These are phyloP conservation scores for Sclerotinia subarctica DNA, from an alignment of 2,329 filamentous ascomycete genomes.

Conservation along the genomic window DNA sequence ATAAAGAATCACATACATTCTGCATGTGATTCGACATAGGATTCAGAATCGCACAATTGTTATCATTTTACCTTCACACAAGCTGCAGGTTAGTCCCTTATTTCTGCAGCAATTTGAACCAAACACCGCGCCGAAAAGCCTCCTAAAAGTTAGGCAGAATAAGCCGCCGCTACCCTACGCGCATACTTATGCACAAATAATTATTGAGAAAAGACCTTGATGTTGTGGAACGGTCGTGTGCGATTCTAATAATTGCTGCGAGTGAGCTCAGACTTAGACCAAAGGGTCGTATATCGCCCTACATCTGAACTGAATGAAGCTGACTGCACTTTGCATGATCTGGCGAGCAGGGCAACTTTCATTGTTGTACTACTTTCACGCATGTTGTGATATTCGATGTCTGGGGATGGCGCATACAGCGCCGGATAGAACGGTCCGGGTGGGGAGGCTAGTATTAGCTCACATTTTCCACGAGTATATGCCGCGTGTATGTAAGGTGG, in stretches of 20 bases:
- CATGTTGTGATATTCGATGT: not conserved
- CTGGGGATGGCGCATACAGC: too few relatives aligned
- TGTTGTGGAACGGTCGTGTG: not conserved
- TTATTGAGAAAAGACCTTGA: not conserved
- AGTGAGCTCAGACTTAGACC: not conserved
- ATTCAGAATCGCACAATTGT: not conserved
- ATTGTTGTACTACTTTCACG: not conserved
- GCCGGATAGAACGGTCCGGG: not conserved
- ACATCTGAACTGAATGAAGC: not conserved
- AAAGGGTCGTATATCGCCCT: rapidly evolving
- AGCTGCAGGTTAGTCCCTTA: too few relatives aligned
- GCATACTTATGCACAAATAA: not conserved
- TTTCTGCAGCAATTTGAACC: too few relatives aligned
- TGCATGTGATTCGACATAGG: too few relatives aligned
- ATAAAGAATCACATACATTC: too few relatives aligned
- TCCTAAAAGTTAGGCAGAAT: not conserved
- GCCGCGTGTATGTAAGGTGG: not conserved
- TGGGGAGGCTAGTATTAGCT: not conserved
- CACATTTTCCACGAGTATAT: not conserved
- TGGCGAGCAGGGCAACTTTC: not conserved
- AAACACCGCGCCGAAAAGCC: too few relatives aligned
- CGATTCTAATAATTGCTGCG: not conserved
- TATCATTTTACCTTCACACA: too few relatives aligned
- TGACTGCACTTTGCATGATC: not conserved
- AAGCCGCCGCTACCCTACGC: not conserved